These are phyloP conservation scores for Macroventuria anomochaeta DNA, from an alignment of 2,329 filamentous ascomycete genomes.

Conservation along the genomic window DNA sequence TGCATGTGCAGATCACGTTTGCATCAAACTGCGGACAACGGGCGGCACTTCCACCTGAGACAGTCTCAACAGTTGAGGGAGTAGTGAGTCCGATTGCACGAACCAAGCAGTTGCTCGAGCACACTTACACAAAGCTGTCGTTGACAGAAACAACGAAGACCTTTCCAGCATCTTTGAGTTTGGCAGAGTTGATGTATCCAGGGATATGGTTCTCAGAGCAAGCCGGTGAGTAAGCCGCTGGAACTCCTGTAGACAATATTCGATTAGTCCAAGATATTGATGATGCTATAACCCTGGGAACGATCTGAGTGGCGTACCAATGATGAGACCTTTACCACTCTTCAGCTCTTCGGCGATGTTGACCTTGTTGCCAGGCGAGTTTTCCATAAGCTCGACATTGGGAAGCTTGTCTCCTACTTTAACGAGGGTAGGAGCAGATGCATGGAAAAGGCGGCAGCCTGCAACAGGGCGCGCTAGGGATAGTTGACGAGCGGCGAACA, in stretches of 20 bases:
- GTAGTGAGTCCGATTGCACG: constrained; percentile 1
- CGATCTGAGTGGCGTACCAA: constrained; percentile 51
- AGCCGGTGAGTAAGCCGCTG: constrained; percentile 59
- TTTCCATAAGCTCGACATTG: constrained; percentile 77
- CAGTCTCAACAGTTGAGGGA: constrained; percentile 21
- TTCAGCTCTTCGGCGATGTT: constrained; percentile 79
- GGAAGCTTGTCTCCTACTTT: constrained; percentile 82
- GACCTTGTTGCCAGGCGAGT: constrained; percentile 90
- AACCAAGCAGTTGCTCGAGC: constrained; percentile 1
- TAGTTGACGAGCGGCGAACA: constrained; percentile 38
- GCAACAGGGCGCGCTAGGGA: constrained; percentile 26
- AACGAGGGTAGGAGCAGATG: constrained; percentile 68
- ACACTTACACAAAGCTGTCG: constrained; percentile 86
- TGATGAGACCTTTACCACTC: constrained; percentile 75
- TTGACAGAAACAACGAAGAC: constrained; percentile 94
- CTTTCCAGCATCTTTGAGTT: constrained; percentile 78
- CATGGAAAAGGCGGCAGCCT: constrained; percentile 63
- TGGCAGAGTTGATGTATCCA: constrained; percentile 80
- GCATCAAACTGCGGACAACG: constrained; percentile 16
- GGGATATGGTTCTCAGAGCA: constrained; percentile 79
- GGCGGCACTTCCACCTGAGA: constrained; percentile 18
- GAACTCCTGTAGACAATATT: constrained; percentile 39
- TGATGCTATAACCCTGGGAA: neutral
- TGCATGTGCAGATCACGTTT: constrained; percentile 20
- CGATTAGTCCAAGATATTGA: constrained; percentile 3